Base-by-base conservation (phyloP, 2,329 filamentous ascomycete species). In the Xylariaceae sp. region DNA sequence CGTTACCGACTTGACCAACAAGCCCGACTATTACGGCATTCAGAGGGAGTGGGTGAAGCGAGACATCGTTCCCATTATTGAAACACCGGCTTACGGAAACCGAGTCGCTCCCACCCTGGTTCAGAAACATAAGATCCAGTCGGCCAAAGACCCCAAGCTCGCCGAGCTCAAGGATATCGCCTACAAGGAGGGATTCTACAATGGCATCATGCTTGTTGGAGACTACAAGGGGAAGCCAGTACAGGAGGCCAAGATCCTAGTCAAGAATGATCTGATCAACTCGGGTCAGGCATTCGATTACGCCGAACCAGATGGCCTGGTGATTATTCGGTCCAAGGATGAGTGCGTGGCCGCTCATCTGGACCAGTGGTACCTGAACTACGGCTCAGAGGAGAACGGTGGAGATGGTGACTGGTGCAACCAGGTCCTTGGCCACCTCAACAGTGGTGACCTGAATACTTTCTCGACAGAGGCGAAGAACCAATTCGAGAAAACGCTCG, bases 341-440 rank as follows among this genome's bases (percentile, higher is more conserved):
- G 91, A 96, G 66, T 98, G 95, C 73, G 92, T 96, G 56, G 94
- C 95, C 58, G 90, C 92, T 26, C 87, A 94, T 65, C 87, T 98
- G 71, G 94, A 97, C 68, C 95, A 99, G 76, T 99, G 95, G 93
- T 99, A 96, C 78, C 81, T 99, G 68, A 94, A 97, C 77, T 99
- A 99, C 70, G 95, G 95, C 61, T n/a, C n/a, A n/a, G n/a, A n/a
- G n/a, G n/a, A n/a, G n/a, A n/a, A n/a, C n/a, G 44, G 29, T 6
- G 49, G 49, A 9, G 39, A 53, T 24, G 29, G 39, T 14, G 39
- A 34, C 12, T 53, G 49, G 49, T 24, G 29, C 24, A 17, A 29
- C 9, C 39, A 53, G 39, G 39, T 53, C 16, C 39, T 19, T 4
- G 44, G 16, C n/a, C 39, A 44, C 16, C 39, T 44, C 23, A 14